Percentiles rank a stretch among this genome's conserved stretches.
These are phyloP conservation scores for Mycena floridula DNA, from an alignment of 768 basidiomycete species.

Conservation along the genomic window DNA sequence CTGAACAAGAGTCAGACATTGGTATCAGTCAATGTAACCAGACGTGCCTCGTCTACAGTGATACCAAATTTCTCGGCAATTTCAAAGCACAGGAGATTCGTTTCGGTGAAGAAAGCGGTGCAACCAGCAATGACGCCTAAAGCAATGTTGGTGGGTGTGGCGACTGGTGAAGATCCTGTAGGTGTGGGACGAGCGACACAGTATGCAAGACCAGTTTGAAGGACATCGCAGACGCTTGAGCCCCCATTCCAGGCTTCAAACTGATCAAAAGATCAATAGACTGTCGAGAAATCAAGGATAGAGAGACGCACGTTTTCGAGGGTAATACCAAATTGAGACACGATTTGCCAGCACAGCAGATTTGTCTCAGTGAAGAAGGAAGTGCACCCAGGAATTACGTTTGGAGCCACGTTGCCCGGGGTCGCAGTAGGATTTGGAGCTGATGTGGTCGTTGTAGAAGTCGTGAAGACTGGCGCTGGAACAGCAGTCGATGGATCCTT, in stretches of 20 bases:
- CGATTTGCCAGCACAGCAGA: background rate
- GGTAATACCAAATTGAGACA: background rate
- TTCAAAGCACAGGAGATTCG: too few species aligned
- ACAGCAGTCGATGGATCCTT: slow-evolving; percentile 34
- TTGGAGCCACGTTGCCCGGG: background rate
- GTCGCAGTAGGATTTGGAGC: background rate
- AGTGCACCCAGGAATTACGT: background rate
- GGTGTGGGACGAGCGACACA: too few species aligned
- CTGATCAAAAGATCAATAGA: background rate
- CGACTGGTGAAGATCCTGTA: too few species aligned
- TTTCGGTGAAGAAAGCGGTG: too few species aligned
- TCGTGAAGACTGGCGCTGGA: slow-evolving; percentile 25
- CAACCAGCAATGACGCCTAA: too few species aligned
- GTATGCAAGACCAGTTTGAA: background rate
- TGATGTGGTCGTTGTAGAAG: background rate
- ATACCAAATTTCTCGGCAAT: too few species aligned
- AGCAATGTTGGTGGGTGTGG: too few species aligned
- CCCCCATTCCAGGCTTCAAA: background rate
- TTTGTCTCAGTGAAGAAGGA: background rate
- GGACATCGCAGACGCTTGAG: background rate
- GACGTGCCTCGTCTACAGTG: too few species aligned
- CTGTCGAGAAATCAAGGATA: background rate
- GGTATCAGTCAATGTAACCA: too few species aligned
- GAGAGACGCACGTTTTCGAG: background rate
- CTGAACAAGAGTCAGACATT: background rate